These are phyloP conservation scores for Letharia columbiana DNA, from an alignment of 495 filamentous ascomycete genomes.

Conservation along the genomic window DNA sequence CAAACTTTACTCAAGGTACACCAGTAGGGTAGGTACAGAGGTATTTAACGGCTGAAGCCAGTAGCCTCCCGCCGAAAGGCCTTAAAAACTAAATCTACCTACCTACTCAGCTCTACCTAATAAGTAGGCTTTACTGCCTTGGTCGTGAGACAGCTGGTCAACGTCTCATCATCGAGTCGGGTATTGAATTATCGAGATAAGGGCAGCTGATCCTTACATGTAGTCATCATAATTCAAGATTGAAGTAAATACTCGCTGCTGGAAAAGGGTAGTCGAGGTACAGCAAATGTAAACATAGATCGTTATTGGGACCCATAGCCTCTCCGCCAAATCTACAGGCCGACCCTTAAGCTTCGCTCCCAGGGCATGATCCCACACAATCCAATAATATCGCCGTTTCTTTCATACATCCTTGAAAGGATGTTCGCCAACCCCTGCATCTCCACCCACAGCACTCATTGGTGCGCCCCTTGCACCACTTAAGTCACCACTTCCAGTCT, in stretches of 20 bases:
- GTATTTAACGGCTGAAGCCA: neutral
- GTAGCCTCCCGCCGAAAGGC: neutral
- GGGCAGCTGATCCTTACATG: neutral
- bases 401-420: conserved; percentile 23
- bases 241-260: conserved; percentile 11
- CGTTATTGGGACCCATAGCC: neutral
- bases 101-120: neutral
- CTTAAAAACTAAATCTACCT: neutral
- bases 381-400: neutral
- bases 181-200: neutral
- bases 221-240: conserved; percentile 2
- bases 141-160: neutral
- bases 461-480: conserved; percentile 53
- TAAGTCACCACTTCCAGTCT: conserved; percentile 75
- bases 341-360: neutral
- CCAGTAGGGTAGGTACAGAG: neutral
- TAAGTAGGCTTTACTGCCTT: neutral
- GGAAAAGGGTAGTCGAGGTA: conserved; percentile 12
- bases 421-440: conserved; percentile 29
- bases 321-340: neutral
- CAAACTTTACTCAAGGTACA: neutral
- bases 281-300: conserved; percentile 16
- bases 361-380: neutral
- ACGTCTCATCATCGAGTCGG: conserved; percentile 1
- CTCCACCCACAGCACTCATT: conserved; percentile 46